Evolutionary conservation across 2,329 filamentous ascomycete genomes (phyloP).

Genomic region (Emmonsiellopsis sp.): DNA sequence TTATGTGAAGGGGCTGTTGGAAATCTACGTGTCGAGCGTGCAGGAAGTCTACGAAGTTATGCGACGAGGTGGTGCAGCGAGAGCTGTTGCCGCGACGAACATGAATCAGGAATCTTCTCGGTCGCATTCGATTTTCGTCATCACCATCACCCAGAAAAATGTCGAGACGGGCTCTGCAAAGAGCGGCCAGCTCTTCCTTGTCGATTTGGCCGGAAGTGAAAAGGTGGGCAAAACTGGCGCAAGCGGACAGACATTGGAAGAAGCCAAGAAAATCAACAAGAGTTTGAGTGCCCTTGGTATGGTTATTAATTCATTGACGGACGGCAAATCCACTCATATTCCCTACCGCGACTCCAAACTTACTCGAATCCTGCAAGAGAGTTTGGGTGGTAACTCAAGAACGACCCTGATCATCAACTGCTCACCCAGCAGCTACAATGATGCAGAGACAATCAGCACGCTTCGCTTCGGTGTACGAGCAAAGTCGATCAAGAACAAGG

Average conservation of each 20-base stretch:
- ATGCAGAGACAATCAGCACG: slow-evolving; percentile 85
- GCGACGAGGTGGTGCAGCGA: slow-evolving; percentile 78
- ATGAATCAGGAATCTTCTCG: slow-evolving; percentile 99
- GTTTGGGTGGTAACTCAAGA: slow-evolving; percentile 89
- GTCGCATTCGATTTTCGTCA: slow-evolving; percentile 96
- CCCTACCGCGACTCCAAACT: slow-evolving; percentile 98
- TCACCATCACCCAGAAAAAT: slow-evolving; percentile 96
- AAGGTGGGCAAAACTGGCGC: slow-evolving; percentile 98
- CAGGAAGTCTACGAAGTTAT: slow-evolving; percentile 96
- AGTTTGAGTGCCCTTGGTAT: slow-evolving; percentile 95
- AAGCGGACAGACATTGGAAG: slow-evolving; percentile 91
- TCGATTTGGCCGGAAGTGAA: slow-evolving; percentile 96
- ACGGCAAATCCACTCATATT: slow-evolving; percentile 92
- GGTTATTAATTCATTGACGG: slow-evolving; percentile 96
- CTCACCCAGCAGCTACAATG: slow-evolving; percentile 98
- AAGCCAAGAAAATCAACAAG: slow-evolving; percentile 99
- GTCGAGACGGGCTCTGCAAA: slow-evolving; percentile 92
- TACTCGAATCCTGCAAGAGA: slow-evolving; percentile 94
- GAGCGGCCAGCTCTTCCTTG: slow-evolving; percentile 91
- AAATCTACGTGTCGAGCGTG: slow-evolving; percentile 92
- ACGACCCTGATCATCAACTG: slow-evolving; percentile 99
- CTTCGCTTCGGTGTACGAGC: slow-evolving; percentile 90
- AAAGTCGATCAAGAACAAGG: slow-evolving; percentile 99
- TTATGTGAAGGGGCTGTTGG: slow-evolving; percentile 88
- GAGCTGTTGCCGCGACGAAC: slow-evolving; percentile 92